Conservation (phyloP, 2,329 filamentous ascomycete species). For the Colletotrichum higginsianum region DNA sequence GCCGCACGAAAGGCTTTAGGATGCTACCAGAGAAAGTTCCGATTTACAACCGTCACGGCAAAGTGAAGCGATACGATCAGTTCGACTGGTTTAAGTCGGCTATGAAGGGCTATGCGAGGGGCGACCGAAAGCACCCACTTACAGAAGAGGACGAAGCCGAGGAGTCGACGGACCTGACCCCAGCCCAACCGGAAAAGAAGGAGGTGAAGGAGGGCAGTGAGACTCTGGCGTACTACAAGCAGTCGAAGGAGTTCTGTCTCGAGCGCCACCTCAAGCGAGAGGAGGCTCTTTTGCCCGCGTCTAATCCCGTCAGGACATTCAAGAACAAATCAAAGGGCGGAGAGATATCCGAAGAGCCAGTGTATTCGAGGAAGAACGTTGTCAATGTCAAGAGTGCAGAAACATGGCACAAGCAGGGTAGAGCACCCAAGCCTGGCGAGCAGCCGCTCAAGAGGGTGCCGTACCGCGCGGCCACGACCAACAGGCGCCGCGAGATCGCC, state of each 20-base stretch:
- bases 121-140: conserved; percentile 63
- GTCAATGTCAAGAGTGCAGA: conserved; percentile 91
- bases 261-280: conserved; percentile 91
- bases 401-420: conserved; percentile 97
- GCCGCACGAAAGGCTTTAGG: conserved; percentile 89
- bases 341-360: conserved; percentile 81
- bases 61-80: conserved; percentile 81
- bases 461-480: conserved; percentile 90
- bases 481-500: conserved; percentile 89
- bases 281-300: conserved; percentile 82
- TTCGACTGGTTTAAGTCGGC: conserved; percentile 91
- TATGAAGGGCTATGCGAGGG: conserved; percentile 79
- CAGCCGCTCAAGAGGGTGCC: conserved; percentile 88
- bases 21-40: conserved; percentile 86
- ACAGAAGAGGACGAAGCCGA: conserved; percentile 85
- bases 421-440: conserved; percentile 79
- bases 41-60: conserved; percentile 82
- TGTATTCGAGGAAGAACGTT: conserved; percentile 85
- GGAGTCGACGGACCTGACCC: conserved; percentile 82
- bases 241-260: conserved; percentile 87
- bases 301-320: conserved; percentile 82
- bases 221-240: conserved; percentile 90
- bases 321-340: conserved; percentile 81
- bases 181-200: conserved; percentile 80
- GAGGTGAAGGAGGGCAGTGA: conserved; percentile 81